Conservation (phyloP, 768 basidiomycete species). For the Kwoniella sp. region DNA sequence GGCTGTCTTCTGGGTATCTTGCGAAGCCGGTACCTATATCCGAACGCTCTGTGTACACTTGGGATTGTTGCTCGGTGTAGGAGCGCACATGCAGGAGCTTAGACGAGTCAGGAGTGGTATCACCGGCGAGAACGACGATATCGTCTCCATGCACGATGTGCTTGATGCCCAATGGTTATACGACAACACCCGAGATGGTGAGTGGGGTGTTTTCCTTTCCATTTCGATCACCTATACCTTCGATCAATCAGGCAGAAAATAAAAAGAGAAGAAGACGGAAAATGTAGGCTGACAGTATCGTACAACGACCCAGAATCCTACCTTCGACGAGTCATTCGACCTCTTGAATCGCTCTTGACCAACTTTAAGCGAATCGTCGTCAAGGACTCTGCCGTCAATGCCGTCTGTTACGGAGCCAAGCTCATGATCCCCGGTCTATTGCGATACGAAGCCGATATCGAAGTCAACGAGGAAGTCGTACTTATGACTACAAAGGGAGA, state of each 20-base stretch:
- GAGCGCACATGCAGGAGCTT: slow-evolving; percentile 99
- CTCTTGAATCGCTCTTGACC: slow-evolving; percentile 87
- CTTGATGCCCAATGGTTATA: slow-evolving; percentile 98
- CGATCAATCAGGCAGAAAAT: no score
- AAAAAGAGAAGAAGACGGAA: neutral
- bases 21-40: slow-evolving; percentile 82
- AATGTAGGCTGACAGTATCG: neutral
- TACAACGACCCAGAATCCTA: slow-evolving; percentile 74
- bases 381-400: slow-evolving; percentile 98
- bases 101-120: slow-evolving; percentile 92
- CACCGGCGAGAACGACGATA: slow-evolving; percentile 95
- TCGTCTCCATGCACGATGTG: slow-evolving; percentile 99
- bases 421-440: slow-evolving; percentile 98
- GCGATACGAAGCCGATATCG: slow-evolving; percentile 90
- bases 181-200: slow-evolving; percentile 95
- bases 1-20: slow-evolving; percentile 97
- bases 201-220: slow-evolving; percentile 24
- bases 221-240: no score
- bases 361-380: slow-evolving; percentile 99
- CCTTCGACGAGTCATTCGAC: slow-evolving; percentile 89
- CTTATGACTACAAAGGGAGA: slow-evolving; percentile 99
- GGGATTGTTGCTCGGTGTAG: slow-evolving; percentile 89
- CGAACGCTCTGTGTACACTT: slow-evolving; percentile 97
- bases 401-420: slow-evolving; percentile 98
- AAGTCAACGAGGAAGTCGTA: slow-evolving; percentile 92